Evolutionary conservation across 148 eudicot species (phyloP), one percentile per base, ranked within the genome.

Genomic region (Arctostaphylos glauca): DNA sequence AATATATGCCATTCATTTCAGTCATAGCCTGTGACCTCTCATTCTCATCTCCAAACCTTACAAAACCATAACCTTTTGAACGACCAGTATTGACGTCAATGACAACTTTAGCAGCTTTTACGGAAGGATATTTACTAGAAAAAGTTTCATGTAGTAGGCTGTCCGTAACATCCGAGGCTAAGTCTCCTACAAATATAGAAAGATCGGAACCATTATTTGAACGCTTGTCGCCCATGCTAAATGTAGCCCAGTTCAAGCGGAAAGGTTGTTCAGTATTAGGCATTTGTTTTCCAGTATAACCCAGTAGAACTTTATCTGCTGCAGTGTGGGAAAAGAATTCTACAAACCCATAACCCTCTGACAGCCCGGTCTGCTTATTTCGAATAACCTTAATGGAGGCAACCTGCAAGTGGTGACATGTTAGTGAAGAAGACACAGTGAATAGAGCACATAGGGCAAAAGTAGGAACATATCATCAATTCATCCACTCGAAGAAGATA

Each of bases 321-420:
- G 86, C 89, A 68, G 92, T 83, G 81, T 96, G 98, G 75, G 95
- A 81, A 50, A 46, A 67, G 77, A 94, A 94, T 78, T 96, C 98
- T 9, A 96, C 97, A 86, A 96, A 96, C 83, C 99, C 99, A 68
- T 96, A 96, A 62, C 99, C 99, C 88, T 96, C 99, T 18, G 99
- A 90, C 60, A 88, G 74, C 6, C 92, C 92, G 46, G 92, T 96
- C 71, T 92, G 97, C 88, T 94, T 96, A 84, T 96, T 96, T 80
- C 99, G 98, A 76, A 96, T 96, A 75, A 96, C 90, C 87, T 96
- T 96, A 14, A 93, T 91, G 54, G 90, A 88, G 76, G 85, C 83
- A 47, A 93, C 88, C 98, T 95, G 93, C 73, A 68, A 83, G 50
- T 25, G 60, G 54, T 23, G 55, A 76, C 59, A 76, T 77, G 83